Percentiles rank a stretch among this genome's conserved stretches.
Conservation (phyloP, 371 early-diverging fungal genomes). For the Mucor mucedo region DNA sequence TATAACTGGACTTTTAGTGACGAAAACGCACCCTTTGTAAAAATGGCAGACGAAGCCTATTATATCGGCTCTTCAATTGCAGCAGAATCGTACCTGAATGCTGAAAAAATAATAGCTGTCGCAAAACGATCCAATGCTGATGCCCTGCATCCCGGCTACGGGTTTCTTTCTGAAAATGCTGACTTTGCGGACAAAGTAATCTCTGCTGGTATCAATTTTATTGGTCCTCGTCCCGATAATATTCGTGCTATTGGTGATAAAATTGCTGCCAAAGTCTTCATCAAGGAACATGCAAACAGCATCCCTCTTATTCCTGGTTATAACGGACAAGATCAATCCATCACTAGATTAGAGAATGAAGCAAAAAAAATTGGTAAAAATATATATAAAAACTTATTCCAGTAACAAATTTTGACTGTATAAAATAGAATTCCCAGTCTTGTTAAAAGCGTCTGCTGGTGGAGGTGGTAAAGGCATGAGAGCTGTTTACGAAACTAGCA, state of each 20-base stretch:
- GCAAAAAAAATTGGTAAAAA: conserved; percentile 57
- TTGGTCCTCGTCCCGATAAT: conserved; percentile 78
- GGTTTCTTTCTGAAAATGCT: conserved; percentile 86
- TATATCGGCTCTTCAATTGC: conserved; percentile 76
- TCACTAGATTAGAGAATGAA: conserved; percentile 55
- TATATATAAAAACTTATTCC: background rate
- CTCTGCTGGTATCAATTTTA: conserved; percentile 72
- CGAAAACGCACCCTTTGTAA: conserved; percentile 78
- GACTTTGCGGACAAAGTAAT: conserved; percentile 75
- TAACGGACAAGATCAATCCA: conserved; percentile 78
- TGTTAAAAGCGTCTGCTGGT: conserved; percentile 90
- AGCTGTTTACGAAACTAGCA: conserved; percentile 54
- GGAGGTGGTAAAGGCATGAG: conserved; percentile 96
- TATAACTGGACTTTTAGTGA: conserved; percentile 64
- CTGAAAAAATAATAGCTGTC: conserved; percentile 67
- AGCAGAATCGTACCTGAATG: conserved; percentile 71
- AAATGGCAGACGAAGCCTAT: conserved; percentile 84
- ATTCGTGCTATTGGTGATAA: conserved; percentile 96
- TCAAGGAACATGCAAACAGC: conserved; percentile 60
- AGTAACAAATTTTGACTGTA: background rate
- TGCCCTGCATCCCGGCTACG: conserved; percentile 91
- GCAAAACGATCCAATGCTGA: conserved; percentile 70
- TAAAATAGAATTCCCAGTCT: conserved; percentile 76
- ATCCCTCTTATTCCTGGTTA: conserved; percentile 92
- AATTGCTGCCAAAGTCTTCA: conserved; percentile 78